Conservation (phyloP, 2,329 filamentous ascomycete species). For the Incumbomyces lentus region DNA sequence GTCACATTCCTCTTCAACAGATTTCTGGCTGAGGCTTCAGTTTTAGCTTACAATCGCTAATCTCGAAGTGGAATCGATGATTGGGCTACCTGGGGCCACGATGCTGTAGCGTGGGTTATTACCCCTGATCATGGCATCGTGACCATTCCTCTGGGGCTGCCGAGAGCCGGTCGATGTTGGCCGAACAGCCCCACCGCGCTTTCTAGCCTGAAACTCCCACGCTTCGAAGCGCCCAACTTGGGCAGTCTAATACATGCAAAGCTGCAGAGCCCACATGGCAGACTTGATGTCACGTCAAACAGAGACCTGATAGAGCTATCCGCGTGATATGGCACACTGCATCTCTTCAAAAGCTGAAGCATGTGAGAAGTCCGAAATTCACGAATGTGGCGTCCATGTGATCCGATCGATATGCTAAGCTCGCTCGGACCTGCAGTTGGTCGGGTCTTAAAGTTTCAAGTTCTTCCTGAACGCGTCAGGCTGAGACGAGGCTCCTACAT, state of each 20-base stretch:
- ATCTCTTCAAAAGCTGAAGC: no score
- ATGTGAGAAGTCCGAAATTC: no score
- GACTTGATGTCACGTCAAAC: slow-evolving; percentile 3
- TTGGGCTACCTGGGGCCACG: no score
- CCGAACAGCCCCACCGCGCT: neutral
- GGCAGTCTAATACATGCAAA: neutral
- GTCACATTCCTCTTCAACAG: slow-evolving; percentile 1
- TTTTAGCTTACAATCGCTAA: neutral
- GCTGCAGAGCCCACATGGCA: neutral
- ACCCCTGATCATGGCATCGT: slow-evolving; percentile 1
- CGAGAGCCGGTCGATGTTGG: neutral
- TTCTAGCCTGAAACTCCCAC: slow-evolving; percentile 1
- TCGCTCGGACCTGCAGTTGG: no score
- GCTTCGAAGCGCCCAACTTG: slow-evolving; percentile 2
- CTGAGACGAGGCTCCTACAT: no score
- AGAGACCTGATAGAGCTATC: neutral
- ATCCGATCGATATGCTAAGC: no score
- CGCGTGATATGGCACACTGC: no score
- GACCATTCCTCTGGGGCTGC: neutral
- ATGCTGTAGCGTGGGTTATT: neutral
- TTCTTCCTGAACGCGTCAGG: neutral
- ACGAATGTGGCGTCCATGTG: no score
- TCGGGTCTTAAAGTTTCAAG: neutral
- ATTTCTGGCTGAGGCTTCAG: neutral
- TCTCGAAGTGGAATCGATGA: neutral